Conservation (phyloP, 257 asterid genomes). For the Lycium barbarum region DNA sequence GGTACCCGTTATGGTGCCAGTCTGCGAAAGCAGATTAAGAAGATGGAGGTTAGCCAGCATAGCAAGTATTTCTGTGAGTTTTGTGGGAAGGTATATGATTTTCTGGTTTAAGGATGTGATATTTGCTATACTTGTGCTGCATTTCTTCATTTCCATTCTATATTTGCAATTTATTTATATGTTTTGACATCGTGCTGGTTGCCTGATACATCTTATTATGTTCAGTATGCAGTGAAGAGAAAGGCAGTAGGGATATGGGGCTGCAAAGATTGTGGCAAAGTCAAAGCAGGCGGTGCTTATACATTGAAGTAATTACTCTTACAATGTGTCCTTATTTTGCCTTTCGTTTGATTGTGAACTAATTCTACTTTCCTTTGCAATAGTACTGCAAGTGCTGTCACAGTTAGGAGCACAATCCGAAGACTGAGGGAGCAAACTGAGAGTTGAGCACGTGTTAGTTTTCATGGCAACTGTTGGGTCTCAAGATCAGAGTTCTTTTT, state of each 20-base stretch:
- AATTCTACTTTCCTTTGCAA: conserved; percentile 23
- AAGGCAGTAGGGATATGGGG: conserved; percentile 59
- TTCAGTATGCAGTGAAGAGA: conserved; percentile 52
- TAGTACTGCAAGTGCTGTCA: conserved; percentile 56
- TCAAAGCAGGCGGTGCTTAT: conserved; percentile 58
- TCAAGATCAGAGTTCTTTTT: not conserved
- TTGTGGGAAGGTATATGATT: conserved; percentile 47
- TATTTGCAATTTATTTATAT: not conserved
- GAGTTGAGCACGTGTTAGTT: conserved; percentile 33
- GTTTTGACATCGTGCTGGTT: not conserved
- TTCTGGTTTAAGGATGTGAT: not conserved
- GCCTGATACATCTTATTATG: not conserved
- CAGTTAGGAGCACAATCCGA: conserved; percentile 56
- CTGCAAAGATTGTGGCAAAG: conserved; percentile 58
- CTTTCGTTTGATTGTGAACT: not conserved
- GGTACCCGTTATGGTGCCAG: conserved; percentile 58
- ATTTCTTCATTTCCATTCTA: not conserved
- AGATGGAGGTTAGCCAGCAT: conserved; percentile 59
- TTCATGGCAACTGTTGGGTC: not conserved
- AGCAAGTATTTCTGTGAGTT: conserved; percentile 52
- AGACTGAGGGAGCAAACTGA: conserved; percentile 57
- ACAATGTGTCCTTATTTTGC: too few species aligned
- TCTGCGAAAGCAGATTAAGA: conserved; percentile 55
- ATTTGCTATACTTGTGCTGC: not conserved
- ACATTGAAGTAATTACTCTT: conserved; percentile 44